Conservation (phyloP, 73 alveolate species). For the Paramecium pentaurelia region DNA sequence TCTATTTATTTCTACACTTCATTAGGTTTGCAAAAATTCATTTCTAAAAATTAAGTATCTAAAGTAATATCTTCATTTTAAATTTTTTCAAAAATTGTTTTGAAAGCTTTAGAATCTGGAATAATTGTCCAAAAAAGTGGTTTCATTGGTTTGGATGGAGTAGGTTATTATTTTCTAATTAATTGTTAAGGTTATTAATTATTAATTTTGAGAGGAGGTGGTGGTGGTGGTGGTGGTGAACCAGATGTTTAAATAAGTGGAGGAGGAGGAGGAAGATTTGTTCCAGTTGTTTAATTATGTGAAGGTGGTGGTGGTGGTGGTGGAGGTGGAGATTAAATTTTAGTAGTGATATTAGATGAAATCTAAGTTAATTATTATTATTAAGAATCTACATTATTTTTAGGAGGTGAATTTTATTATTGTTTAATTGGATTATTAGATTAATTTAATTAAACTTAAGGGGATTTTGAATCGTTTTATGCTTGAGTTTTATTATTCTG, state of each 20-base stretch:
- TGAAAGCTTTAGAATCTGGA: not conserved
- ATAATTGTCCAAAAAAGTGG: not conserved
- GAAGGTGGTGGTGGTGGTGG: slow-evolving; percentile 29
- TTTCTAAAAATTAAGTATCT: not conserved
- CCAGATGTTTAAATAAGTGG: not conserved
- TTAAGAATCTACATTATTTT: not conserved
- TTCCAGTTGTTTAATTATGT: not conserved
- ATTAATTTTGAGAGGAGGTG: not conserved
- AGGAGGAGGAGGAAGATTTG: slow-evolving; percentile 13
- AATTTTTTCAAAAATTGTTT: not conserved
- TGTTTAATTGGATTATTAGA: not conserved
- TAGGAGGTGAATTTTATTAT: not conserved
- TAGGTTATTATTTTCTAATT: not conserved
- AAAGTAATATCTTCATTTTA: not conserved
- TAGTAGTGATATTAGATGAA: not conserved
- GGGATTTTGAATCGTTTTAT: not conserved
- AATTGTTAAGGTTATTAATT: not conserved
- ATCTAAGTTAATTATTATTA: not conserved
- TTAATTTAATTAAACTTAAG: not conserved
- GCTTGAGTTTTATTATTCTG: not conserved
- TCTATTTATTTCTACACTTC: not conserved
- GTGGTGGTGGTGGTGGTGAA: slow-evolving; percentile 16
- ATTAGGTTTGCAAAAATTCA: not conserved
- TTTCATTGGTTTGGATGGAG: not conserved
- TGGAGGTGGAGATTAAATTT: not conserved